Conservation (phyloP, 768 basidiomycete genomes). For the Boletus eberwhitei region DNA sequence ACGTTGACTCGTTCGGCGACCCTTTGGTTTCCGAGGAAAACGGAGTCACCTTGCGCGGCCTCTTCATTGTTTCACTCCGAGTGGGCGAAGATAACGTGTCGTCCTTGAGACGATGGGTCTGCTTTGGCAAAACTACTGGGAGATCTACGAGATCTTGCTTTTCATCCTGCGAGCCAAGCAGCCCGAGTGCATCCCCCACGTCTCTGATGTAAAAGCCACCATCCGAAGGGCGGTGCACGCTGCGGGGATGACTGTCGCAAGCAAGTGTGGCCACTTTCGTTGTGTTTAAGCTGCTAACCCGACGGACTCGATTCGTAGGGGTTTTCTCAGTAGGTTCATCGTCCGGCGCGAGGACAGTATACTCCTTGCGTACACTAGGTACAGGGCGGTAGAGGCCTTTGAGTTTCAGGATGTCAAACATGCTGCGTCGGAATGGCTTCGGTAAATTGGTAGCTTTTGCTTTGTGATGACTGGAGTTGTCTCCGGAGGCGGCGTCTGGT, state of each 20-base stretch:
- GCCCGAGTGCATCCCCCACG: background rate
- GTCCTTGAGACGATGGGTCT: background rate
- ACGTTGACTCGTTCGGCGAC: background rate
- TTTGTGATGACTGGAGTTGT: background rate
- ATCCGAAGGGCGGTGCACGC: background rate
- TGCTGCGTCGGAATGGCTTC: slow-evolving; percentile 20
- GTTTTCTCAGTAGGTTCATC: background rate
- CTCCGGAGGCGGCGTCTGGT: background rate
- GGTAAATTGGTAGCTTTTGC: background rate
- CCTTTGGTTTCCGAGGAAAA: slow-evolving; percentile 1
- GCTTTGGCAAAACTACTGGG: background rate
- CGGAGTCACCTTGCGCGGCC: slow-evolving; percentile 8
- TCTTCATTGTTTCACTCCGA: background rate
- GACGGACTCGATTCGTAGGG: background rate
- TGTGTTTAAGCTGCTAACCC: background rate
- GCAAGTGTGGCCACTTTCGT: background rate
- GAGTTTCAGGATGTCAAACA: slow-evolving; percentile 23
- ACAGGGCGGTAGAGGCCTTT: slow-evolving; percentile 1
- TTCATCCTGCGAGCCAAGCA: background rate
- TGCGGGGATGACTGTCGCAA: background rate
- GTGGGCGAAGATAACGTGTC: background rate
- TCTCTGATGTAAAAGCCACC: background rate
- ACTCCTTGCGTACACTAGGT: background rate
- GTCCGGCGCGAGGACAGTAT: background rate
- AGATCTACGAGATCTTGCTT: background rate